phyloP scores from a whole-genome alignment of 352 stramenopile species.

The Globisporangium paddicum region DNA sequence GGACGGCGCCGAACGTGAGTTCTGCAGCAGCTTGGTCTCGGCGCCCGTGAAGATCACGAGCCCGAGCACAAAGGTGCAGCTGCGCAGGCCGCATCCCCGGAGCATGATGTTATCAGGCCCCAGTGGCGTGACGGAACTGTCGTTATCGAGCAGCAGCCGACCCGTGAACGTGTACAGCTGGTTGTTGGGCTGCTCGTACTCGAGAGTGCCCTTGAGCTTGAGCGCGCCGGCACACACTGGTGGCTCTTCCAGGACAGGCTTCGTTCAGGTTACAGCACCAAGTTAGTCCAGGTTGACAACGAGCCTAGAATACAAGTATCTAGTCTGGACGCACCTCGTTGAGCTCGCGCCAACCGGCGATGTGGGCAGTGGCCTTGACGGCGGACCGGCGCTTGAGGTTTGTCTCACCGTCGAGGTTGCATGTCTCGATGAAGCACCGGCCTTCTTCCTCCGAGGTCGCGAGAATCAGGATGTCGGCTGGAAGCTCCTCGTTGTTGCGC shows the following conservation, averaged over 20 bases:
- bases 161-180: slow-evolving; percentile 70
- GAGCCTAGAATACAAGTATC: background rate
- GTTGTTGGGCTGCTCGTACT: slow-evolving; percentile 80
- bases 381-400: slow-evolving; percentile 87
- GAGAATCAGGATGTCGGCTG: slow-evolving; percentile 65
- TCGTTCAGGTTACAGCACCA: background rate
- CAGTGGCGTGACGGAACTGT: slow-evolving; percentile 27
- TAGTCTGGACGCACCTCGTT: slow-evolving; percentile 30
- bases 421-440: slow-evolving; percentile 90
- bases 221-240: slow-evolving; percentile 10
- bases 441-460: slow-evolving; percentile 71
- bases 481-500: slow-evolving; percentile 46
- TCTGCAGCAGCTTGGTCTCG: slow-evolving; percentile 88
- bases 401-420: slow-evolving; percentile 92
- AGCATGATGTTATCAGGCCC: slow-evolving; percentile 78
- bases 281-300: background rate
- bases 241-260: slow-evolving; percentile 24
- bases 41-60: slow-evolving; percentile 89
- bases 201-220: slow-evolving; percentile 30
- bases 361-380: slow-evolving; percentile 40
- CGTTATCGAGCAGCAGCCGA: slow-evolving; percentile 34
- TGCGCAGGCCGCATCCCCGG: slow-evolving; percentile 65
- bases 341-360: slow-evolving; percentile 49
- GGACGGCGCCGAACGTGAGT: slow-evolving; percentile 49
- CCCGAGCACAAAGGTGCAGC: slow-evolving; percentile 47